phyloP scores from a whole-genome alignment of 345 rosid genomes.

The Hibiscus mutabilis region DNA sequence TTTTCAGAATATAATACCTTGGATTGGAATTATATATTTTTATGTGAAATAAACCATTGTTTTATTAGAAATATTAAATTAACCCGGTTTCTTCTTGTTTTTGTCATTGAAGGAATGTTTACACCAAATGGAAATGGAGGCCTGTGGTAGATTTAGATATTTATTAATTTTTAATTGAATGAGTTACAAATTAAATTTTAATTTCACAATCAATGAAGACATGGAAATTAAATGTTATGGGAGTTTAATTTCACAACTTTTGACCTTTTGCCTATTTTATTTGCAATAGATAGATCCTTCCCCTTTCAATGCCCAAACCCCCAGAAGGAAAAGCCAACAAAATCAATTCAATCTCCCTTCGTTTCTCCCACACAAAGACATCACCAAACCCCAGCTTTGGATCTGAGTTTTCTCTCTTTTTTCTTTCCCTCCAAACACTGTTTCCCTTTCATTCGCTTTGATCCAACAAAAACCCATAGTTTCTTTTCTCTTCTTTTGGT shows the following conservation, averaged over 20 bases:
- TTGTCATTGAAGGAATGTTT: background rate
- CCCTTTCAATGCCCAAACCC: background rate
- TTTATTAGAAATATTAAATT: background rate
- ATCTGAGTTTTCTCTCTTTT: conserved; percentile 3
- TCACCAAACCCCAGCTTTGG: conserved; percentile 23
- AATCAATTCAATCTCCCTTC: background rate
- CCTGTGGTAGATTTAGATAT: background rate
- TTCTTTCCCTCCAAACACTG: conserved; percentile 9
- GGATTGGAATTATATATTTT: background rate
- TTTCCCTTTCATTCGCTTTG: background rate
- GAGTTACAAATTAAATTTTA: background rate
- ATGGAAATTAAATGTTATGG: background rate
- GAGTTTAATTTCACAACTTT: background rate
- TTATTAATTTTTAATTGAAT: background rate
- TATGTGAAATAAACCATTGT: background rate
- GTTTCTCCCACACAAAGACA: conserved; percentile 23
- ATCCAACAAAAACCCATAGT: background rate
- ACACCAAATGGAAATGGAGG: background rate
- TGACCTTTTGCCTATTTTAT: background rate
- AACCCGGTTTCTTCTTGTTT: background rate
- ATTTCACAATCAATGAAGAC: background rate
- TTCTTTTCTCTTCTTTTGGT: conserved; percentile 1
- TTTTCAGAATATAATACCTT: no score
- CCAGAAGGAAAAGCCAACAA: background rate
- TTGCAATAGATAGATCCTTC: no score